Percentiles rank a stretch among this genome's conserved stretches.
Evolutionary conservation across 495 filamentous ascomycete species (phyloP).

Genomic region (Penicillium turbatum): DNA sequence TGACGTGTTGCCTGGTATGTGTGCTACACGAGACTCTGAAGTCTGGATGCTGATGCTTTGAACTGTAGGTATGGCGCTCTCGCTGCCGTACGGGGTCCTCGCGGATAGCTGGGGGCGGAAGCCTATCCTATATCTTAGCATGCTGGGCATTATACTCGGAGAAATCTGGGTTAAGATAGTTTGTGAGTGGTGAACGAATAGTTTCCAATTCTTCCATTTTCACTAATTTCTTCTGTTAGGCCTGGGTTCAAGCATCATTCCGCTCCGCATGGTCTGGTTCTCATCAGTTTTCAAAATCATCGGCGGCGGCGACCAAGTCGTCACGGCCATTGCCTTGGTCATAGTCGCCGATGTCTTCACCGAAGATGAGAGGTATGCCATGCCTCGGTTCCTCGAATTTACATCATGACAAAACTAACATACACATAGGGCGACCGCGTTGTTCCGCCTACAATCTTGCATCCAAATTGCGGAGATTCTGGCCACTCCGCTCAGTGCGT

Average conservation of each 20-base stretch:
- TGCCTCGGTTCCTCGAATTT: background rate
- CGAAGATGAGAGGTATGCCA: conserved; percentile 31
- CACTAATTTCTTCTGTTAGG: conserved; percentile 10
- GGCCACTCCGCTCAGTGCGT: conserved; percentile 31
- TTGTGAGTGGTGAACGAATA: background rate
- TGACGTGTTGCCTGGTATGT: conserved; percentile 33
- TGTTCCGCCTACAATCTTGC: conserved; percentile 26
- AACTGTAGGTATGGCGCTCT: conserved; percentile 28
- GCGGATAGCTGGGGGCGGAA: conserved; percentile 44
- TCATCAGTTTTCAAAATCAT: conserved; percentile 24
- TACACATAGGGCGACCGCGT: conserved; percentile 21
- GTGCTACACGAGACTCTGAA: background rate
- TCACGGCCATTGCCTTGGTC: conserved; percentile 20
- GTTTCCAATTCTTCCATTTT: background rate
- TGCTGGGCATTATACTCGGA: conserved; percentile 31
- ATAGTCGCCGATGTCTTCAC: conserved; percentile 33
- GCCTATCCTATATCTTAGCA: conserved; percentile 33
- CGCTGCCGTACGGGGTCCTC: conserved; percentile 32
- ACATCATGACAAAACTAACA: background rate
- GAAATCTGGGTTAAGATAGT: conserved; percentile 13
- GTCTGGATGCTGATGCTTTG: background rate
- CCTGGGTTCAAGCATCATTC: conserved; percentile 22
- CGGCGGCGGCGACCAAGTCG: conserved; percentile 28
- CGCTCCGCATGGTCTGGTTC: conserved; percentile 34
- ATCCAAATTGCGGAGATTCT: conserved; percentile 26